Evolutionary conservation across 1,284 basidiomycete species (phyloP).

Genomic region (Trametes versicolor): DNA sequence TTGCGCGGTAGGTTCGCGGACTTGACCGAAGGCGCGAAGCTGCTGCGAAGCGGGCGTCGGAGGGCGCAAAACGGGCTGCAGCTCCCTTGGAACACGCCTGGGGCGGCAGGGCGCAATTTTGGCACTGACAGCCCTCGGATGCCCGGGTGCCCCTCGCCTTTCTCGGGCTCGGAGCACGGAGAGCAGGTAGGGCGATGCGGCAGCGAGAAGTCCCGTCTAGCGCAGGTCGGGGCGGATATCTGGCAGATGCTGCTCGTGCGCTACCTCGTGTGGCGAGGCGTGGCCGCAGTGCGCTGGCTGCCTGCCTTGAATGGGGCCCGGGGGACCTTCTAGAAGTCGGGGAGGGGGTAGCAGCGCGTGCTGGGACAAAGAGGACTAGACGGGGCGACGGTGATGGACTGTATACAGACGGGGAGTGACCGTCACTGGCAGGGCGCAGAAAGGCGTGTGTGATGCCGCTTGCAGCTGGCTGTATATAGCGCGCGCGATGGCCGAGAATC

Average conservation of each 20-base stretch:
- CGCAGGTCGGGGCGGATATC: constrained; percentile 1
- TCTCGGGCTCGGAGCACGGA: constrained; percentile 42
- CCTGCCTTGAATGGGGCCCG: constrained; percentile 9
- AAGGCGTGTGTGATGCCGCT: constrained; percentile 11
- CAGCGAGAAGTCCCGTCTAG: neutral
- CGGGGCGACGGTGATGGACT: constrained; percentile 6
- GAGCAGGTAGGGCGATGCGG: neutral
- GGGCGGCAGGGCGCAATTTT: too few species aligned
- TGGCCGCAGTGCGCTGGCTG: constrained; percentile 3
- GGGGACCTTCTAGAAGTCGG: constrained; percentile 8
- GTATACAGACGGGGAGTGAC: neutral
- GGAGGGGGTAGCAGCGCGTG: neutral
- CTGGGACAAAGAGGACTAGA: constrained; percentile 11
- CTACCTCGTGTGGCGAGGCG: neutral
- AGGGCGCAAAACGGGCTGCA: neutral
- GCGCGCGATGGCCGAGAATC: constrained; percentile 17
- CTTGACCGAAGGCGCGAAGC: constrained; percentile 3
- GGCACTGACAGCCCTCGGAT: neutral
- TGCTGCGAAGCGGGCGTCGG: constrained; percentile 7
- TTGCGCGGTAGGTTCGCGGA: constrained; percentile 10
- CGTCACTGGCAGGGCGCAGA: neutral
- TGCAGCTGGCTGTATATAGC: neutral
- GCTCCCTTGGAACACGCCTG: constrained; percentile 4
- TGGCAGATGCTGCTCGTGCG: constrained; percentile 2
- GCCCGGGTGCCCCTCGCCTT: constrained; percentile 8